Percentiles rank a stretch among this genome's conserved stretches.
phyloP scores from a whole-genome alignment of 1,139 yeast species.

The Pneumocystis canis region DNA sequence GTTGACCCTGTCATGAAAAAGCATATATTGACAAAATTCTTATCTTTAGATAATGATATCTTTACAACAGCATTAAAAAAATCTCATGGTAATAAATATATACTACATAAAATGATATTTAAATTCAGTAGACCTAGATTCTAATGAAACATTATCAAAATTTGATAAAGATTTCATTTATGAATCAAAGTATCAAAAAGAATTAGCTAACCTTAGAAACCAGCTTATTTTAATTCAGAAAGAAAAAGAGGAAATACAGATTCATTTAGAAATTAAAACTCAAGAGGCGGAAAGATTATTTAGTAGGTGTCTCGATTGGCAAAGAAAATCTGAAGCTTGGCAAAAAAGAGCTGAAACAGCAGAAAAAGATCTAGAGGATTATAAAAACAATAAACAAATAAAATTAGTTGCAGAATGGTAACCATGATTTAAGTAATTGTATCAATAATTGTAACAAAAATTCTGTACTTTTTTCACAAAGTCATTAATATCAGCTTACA shows the following conservation, averaged over 20 bases:
- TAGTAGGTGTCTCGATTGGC: neutral
- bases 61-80: neutral
- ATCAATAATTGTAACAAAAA: neutral
- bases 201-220: neutral
- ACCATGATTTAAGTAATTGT: neutral
- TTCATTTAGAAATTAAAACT: neutral
- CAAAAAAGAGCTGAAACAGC: neutral
- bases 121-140: neutral
- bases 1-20: neutral
- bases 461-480: neutral
- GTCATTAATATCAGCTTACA: neutral
- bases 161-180: neutral
- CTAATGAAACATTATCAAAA: neutral
- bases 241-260: neutral
- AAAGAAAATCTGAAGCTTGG: neutral
- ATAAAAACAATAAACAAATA: neutral
- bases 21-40: neutral
- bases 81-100: neutral
- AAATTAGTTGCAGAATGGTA: neutral
- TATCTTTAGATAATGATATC: neutral
- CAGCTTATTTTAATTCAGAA: neutral
- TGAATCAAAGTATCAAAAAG: neutral
- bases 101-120: neutral
- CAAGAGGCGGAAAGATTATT: neutral
- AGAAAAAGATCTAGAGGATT: neutral